These are phyloP conservation scores for Iberis amara DNA, from an alignment of 441 rosid species.

Conservation along the genomic window DNA sequence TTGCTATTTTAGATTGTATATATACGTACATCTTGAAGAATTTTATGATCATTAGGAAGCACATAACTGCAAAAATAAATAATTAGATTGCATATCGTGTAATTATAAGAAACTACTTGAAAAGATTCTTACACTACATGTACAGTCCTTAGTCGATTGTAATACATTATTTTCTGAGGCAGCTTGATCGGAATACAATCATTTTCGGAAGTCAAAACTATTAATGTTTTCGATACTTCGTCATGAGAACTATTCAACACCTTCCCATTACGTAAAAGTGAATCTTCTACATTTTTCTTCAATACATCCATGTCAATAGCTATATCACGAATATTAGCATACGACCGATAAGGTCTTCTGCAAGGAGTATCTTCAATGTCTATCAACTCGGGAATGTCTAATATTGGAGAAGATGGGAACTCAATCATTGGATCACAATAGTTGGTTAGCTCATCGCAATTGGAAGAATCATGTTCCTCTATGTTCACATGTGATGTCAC, in stretches of 20 bases:
- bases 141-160: conserved; percentile 39
- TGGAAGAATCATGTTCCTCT: conserved; percentile 26
- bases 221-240: conserved; percentile 40
- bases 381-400: conserved; percentile 5
- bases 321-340: conserved; percentile 39
- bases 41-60: conserved; percentile 83
- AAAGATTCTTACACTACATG: conserved; percentile 48
- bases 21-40: conserved; percentile 56
- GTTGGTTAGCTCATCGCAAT: background rate
- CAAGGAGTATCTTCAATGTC: conserved; percentile 31
- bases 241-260: background rate
- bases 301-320: conserved; percentile 33
- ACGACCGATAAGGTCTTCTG: conserved; percentile 4
- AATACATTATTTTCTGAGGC: conserved; percentile 33
- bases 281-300: conserved; percentile 30
- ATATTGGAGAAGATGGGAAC: conserved; percentile 21
- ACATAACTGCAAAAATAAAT: conserved; percentile 60
- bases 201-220: conserved; percentile 33
- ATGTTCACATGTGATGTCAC: conserved; percentile 10
- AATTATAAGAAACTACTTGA: background rate
- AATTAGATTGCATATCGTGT: background rate
- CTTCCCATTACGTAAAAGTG: background rate
- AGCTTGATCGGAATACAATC: conserved; percentile 35
- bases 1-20: conserved; percentile 1
- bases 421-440: conserved; percentile 32